Base-by-base conservation (phyloP, 1,284 basidiomycete species). In the Kalmanozyma brasiliensis region DNA sequence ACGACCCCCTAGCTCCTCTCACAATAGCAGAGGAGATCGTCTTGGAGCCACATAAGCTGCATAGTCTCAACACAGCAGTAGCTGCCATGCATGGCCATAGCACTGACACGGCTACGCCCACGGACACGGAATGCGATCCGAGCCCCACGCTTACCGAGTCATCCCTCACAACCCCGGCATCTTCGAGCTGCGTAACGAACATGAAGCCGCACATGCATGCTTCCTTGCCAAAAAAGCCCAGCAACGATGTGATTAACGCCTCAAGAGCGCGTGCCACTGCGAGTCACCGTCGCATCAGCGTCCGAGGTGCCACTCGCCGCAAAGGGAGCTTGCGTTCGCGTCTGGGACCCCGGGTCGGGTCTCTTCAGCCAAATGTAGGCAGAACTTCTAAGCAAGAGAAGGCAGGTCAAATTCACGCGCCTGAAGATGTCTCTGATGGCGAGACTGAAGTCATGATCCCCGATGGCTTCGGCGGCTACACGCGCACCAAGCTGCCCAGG, bases 401-500 rank as follows among this genome's bases (percentile, higher is more conserved):
- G n/a, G n/a, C n/a, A n/a, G n/a, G n/a, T n/a, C n/a, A n/a, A n/a
- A n/a, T n/a, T n/a, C n/a, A n/a, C n/a, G n/a, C n/a, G n/a, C n/a
- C n/a, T n/a, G n/a, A n/a, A n/a, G n/a, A n/a, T n/a, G 24, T 34
- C 10, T 68, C 65, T 1, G 65, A 68, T 11, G 46, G 42, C 20
- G 57, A 69, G 41, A 69, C 66, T 24, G 62, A 71, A 19, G 51
- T 73, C 34, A 53, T 74, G 52, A 35, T 76, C 4, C 66, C 75
- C 0, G 75, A 77, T 32, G 75, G 75, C 19, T 77, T 77, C 22
- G 75, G 75, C 14, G 73, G 73, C n/a, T 69, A 71, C 30, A 51
- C 40, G 3, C 60, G 70, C 22, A 26, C 38, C 26, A 65, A 53
- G 33, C 59, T 59, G 46, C 46, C 59, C 8, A 32, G 59, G 33